These are phyloP conservation scores for Russula earlei DNA, from an alignment of 768 basidiomycete species.

Conservation along the genomic window DNA sequence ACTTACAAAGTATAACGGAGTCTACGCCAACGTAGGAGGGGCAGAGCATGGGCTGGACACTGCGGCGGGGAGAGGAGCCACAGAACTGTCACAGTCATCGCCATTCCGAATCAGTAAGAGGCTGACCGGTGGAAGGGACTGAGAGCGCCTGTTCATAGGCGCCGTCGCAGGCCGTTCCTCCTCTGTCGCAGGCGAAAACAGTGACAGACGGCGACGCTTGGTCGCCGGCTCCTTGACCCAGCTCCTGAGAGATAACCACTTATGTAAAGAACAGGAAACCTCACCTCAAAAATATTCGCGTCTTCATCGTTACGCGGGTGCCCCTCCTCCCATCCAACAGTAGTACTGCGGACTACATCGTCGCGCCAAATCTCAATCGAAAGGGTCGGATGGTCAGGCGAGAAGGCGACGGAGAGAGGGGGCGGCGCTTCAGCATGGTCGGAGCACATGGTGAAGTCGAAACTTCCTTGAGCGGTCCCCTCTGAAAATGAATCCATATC, in stretches of 20 bases:
- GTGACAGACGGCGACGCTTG: slow-evolving; percentile 19
- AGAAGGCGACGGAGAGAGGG: slow-evolving; percentile 18
- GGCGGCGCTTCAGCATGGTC: slow-evolving; percentile 4
- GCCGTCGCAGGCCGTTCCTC: slow-evolving; percentile 7
- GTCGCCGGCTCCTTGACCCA: slow-evolving; percentile 20
- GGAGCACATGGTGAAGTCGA: slow-evolving; percentile 34
- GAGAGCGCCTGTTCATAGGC: slow-evolving; percentile 7
- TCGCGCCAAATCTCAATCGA: slow-evolving; percentile 39
- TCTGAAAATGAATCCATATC: slow-evolving; percentile 55
- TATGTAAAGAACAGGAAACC: neutral
- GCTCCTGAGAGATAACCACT: slow-evolving; percentile 10
- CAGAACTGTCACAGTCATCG: slow-evolving; percentile 4
- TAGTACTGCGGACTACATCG: slow-evolving; percentile 25
- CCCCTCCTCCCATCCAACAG: neutral
- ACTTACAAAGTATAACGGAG: neutral
- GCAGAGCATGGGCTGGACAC: slow-evolving; percentile 13
- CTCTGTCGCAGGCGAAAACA: neutral
- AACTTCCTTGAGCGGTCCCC: slow-evolving; percentile 43
- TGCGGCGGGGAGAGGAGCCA: neutral
- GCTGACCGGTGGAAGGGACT: slow-evolving; percentile 8
- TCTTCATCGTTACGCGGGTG: neutral
- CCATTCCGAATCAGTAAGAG: slow-evolving; percentile 3
- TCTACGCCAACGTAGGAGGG: slow-evolving; percentile 10
- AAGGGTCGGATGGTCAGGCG: slow-evolving; percentile 20
- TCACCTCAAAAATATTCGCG: slow-evolving; percentile 11